Percentiles rank a stretch among this genome's conserved stretches.
Evolutionary conservation across 2,329 filamentous ascomycete genomes (phyloP).

Genomic region (Ophiocordyceps camponoti-saundersi): DNA sequence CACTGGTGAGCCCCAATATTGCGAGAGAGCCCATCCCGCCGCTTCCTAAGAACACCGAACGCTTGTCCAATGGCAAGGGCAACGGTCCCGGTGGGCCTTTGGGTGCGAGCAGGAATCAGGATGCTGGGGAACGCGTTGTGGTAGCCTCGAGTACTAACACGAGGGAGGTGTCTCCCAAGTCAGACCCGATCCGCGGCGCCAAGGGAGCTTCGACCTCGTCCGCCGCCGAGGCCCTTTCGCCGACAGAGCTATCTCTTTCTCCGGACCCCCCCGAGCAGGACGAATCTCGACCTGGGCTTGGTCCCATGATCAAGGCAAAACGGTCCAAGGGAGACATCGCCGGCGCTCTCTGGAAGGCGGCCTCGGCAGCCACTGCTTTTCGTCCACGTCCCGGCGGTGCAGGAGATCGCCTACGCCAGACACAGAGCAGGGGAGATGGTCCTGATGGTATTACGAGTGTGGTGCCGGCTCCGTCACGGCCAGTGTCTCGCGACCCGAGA

Average conservation of each 20-base stretch:
- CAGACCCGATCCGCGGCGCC: constrained; percentile 1
- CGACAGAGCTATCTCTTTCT: constrained; percentile 7
- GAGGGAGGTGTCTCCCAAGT: constrained; percentile 2
- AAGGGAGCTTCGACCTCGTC: constrained; percentile 9
- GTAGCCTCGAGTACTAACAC: constrained; percentile 2
- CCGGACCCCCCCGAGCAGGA: constrained; percentile 9
- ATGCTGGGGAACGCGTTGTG: constrained; percentile 5
- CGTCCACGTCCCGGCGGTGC: constrained; percentile 80
- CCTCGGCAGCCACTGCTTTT: constrained; percentile 41
- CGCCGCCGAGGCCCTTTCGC: constrained; percentile 9
- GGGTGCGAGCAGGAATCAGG: constrained; percentile 15
- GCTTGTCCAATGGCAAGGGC: constrained; percentile 29
- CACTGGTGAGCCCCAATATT: constrained; percentile 32
- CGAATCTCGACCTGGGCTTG: constrained; percentile 53
- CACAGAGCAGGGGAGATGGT: constrained; percentile 44
- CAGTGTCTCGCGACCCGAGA: constrained; percentile 18
- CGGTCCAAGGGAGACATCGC: constrained; percentile 57
- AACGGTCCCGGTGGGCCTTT: constrained; percentile 13
- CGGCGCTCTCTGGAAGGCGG: constrained; percentile 60
- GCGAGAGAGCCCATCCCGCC: constrained; percentile 28
- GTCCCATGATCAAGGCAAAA: constrained; percentile 80
- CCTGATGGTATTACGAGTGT: constrained; percentile 84
- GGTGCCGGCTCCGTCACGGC: constrained; percentile 56
- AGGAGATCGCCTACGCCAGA: constrained; percentile 56
- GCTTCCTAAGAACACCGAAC: constrained; percentile 32